A percentile compares a stretch with the other conserved stretches of the same genome.
Conservation (phyloP, 371 early-diverging fungal genomes). For the Mortierella sp. region DNA sequence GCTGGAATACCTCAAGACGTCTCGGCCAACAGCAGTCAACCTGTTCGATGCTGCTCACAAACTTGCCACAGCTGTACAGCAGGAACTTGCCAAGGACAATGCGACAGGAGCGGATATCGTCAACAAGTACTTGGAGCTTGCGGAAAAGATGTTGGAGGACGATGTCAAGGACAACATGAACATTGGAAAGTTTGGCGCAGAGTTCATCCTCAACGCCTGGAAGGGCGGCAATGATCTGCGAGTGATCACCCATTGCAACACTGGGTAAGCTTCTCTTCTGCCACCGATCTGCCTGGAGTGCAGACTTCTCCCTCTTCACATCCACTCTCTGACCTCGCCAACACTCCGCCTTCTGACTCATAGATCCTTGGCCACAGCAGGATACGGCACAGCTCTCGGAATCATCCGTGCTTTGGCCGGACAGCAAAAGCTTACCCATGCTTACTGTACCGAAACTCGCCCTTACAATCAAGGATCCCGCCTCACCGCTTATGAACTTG, state of each 20-base stretch:
- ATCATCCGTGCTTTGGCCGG: constrained; percentile 86
- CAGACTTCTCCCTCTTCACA: too few relatives aligned
- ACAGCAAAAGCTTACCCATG: constrained; percentile 72
- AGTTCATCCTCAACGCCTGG: constrained; percentile 53
- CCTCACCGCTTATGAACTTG: constrained; percentile 94
- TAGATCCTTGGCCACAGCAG: constrained; percentile 84
- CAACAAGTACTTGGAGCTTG: constrained; percentile 72
- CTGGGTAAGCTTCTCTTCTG: constrained; percentile 69
- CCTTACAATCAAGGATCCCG: constrained; percentile 98
- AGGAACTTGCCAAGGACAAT: constrained; percentile 17
- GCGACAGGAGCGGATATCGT: constrained; percentile 61
- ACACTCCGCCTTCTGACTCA: neutral
- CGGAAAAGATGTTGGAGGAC: constrained; percentile 86
- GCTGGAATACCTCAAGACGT: constrained; percentile 85
- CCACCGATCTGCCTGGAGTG: neutral
- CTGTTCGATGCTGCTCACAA: constrained; percentile 91
- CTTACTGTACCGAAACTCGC: constrained; percentile 95
- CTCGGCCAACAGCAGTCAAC: constrained; percentile 97
- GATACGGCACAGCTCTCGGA: constrained; percentile 89
- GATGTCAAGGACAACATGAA: constrained; percentile 90
- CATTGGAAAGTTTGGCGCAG: constrained; percentile 86
- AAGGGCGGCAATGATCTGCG: constrained; percentile 59
- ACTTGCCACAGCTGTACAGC: constrained; percentile 61
- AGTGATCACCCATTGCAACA: constrained; percentile 96
- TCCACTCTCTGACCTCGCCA: neutral